Base-by-base conservation (phyloP, 768 basidiomycete species). In the Chalciporus sphaerocephalus region DNA sequence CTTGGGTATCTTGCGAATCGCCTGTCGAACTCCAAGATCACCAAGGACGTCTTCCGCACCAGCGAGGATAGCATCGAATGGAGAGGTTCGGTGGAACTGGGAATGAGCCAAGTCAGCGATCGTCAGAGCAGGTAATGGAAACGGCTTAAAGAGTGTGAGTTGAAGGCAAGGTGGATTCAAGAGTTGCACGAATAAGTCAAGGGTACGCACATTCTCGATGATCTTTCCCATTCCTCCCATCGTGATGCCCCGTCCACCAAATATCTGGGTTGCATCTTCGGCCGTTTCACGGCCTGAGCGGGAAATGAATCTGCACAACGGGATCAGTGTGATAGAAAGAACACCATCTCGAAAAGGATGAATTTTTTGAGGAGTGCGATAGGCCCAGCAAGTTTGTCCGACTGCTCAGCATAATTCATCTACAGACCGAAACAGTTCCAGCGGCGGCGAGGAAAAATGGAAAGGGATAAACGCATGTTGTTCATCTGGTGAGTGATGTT, bases 401-500 rank as follows among this genome's bases (percentile, higher is more conserved):
- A 85, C 67, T 88, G 89, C 61, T 94, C 82, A 41, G 73, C 74
- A 58, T 94, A 94, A 38, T 74, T 76, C 93, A 94, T 94, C 84
- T 94, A 63, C 11, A 11, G 23, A 6, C 37, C 35, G 38, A 39
- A 32, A 5, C 30, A 6, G 16, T 12, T 15, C 48, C 23, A 27
- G n/a, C 37, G 1, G 1, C 12, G 16, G 11, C 22, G 24, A 16
- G 25, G 20, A 3, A 23, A 23, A 33, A 2, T 13, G 22, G 35
- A 36, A 23, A 11, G 23, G 43, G 23, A 2, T 16, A 32, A 18
- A 64, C 74, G 25, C 44, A 89, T 87, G 58, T 91, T 83, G 61
- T 86, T 90, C 92, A 95, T 94, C 64, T 96, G 92, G 61, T 85
- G 81, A 2, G 92, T 96, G 43, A 96, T 72, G 17, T 74, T 78